Conservation (phyloP, 345 rosid genomes). For the Hypericum androsaemum region DNA sequence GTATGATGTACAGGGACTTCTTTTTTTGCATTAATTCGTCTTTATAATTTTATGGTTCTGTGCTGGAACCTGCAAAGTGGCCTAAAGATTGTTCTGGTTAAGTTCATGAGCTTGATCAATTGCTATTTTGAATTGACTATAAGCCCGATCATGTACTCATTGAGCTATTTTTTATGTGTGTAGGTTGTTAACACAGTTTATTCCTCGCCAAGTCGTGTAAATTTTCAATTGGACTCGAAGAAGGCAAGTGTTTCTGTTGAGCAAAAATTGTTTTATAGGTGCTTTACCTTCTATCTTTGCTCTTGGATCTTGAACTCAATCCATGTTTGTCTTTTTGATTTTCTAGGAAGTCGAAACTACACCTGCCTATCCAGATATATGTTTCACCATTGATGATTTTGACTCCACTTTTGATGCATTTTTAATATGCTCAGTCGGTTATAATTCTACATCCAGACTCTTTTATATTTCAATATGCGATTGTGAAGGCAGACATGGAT, state of each 20-base stretch:
- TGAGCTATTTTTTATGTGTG: slow-evolving; percentile 16
- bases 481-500: no score
- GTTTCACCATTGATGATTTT: slow-evolving; percentile 91
- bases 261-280: background rate
- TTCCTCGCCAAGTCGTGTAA: slow-evolving; percentile 92
- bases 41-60: no score
- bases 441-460: no score
- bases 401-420: slow-evolving; percentile 98
- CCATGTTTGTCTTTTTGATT: slow-evolving; percentile 8
- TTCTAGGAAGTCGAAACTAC: slow-evolving; percentile 81
- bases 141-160: no score
- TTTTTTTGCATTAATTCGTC: no score
- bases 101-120: no score
- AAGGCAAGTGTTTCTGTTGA: slow-evolving; percentile 43
- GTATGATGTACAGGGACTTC: no score
- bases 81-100: no score
- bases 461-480: no score
- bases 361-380: slow-evolving; percentile 94
- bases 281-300: slow-evolving; percentile 12
- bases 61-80: no score
- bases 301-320: no score
- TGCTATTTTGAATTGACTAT: no score
- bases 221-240: slow-evolving; percentile 84
- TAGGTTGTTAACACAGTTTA: slow-evolving; percentile 94
- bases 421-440: slow-evolving; percentile 41